A percentile compares a stretch with the other conserved stretches of the same genome.
phyloP scores from a whole-genome alignment of 164 flowering plant genomes.

The Litsea cubeba region DNA sequence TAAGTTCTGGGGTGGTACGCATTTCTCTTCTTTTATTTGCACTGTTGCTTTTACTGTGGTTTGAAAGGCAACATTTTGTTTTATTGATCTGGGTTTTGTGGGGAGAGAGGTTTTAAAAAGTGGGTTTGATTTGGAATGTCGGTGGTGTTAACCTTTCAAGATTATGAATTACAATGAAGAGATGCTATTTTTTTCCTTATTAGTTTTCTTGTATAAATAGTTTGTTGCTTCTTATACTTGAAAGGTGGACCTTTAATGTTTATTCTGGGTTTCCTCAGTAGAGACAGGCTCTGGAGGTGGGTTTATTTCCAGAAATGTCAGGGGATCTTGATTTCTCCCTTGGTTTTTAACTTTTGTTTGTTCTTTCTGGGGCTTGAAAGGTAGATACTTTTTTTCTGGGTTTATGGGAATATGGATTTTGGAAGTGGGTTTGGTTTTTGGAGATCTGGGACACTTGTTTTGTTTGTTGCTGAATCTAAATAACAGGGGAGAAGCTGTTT shows the following conservation, averaged over 20 bases:
- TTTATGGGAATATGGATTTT: neutral
- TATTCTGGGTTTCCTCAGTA: neutral
- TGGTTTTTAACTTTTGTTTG: neutral
- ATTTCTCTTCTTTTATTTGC: too few species aligned
- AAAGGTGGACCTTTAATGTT: neutral
- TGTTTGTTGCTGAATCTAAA: neutral
- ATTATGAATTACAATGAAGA: too few species aligned
- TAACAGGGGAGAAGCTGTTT: neutral
- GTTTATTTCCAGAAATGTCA: neutral
- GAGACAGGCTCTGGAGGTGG: neutral
- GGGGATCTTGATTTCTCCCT: neutral
- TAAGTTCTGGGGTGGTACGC: neutral
- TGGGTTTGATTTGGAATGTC: too few species aligned
- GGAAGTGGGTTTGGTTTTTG: conserved; percentile 6
- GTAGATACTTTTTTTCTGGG: neutral
- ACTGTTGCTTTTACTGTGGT: too few species aligned
- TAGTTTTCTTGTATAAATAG: neutral
- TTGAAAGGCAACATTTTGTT: too few species aligned
- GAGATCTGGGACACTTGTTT: neutral
- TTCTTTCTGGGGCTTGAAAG: neutral
- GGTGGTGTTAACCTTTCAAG: too few species aligned
- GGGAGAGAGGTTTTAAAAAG: too few species aligned
- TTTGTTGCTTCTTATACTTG: too few species aligned
- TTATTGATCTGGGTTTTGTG: too few species aligned
- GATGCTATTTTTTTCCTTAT: too few species aligned